phyloP scores from a whole-genome alignment of 2,329 filamentous ascomycete species.

The Monosporascus ibericus region DNA sequence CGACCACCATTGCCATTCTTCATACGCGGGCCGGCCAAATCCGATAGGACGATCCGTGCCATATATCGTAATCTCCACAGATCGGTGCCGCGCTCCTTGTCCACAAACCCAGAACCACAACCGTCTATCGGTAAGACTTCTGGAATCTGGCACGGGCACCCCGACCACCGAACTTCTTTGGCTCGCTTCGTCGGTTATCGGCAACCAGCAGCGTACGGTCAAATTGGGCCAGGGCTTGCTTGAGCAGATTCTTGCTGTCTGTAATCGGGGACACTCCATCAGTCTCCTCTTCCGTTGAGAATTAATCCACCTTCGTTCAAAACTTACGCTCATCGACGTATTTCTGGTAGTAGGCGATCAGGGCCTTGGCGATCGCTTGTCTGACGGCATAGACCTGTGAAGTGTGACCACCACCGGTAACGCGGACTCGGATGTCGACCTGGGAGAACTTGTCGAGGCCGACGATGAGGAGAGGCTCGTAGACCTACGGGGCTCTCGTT shows the following conservation, averaged over 20 bases:
- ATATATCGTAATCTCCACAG: conserved; percentile 9
- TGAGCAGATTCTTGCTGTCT: conserved; percentile 97
- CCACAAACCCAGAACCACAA: conserved; percentile 24
- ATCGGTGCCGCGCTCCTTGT: conserved; percentile 19
- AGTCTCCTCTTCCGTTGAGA: background rate
- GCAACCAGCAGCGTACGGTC: conserved; percentile 96
- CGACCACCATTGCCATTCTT: conserved; percentile 25
- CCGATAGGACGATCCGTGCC: conserved; percentile 11
- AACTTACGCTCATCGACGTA: conserved; percentile 80
- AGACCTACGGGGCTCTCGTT: conserved; percentile 55
- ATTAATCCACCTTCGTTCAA: background rate
- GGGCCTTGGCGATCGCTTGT: conserved; percentile 96
- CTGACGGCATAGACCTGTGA: conserved; percentile 98
- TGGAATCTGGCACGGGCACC: conserved; percentile 96
- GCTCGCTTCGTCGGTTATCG: conserved; percentile 98
- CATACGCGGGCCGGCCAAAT: conserved; percentile 16
- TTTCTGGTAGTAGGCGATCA: conserved; percentile 99
- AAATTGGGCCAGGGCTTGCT: conserved; percentile 93
- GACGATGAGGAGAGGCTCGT: conserved; percentile 96
- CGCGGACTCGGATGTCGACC: conserved; percentile 96
- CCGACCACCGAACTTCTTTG: conserved; percentile 95
- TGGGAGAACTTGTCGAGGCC: conserved; percentile 95
- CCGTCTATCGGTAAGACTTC: conserved; percentile 93
- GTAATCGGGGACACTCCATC: background rate
- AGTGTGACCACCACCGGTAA: conserved; percentile 94